These are phyloP conservation scores for Closterium sp. DNA, from an alignment of 139 green algal species.

Conservation along the genomic window DNA sequence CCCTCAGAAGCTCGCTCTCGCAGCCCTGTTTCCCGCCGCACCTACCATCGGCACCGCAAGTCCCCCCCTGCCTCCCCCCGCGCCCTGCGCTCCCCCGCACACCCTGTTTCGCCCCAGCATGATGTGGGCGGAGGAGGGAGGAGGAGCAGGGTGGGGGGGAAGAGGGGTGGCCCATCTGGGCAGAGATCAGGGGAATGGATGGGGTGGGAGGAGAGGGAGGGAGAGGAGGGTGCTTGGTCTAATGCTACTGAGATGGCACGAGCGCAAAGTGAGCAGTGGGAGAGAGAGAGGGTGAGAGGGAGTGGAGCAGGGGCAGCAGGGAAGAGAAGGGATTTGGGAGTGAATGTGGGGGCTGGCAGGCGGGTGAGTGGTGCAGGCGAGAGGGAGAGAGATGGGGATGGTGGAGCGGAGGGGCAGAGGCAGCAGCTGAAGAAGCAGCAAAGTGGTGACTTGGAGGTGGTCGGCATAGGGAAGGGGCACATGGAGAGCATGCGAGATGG, in stretches of 20 bases:
- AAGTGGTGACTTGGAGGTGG: background rate
- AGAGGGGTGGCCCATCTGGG: background rate
- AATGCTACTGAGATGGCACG: background rate
- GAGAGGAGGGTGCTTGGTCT: background rate
- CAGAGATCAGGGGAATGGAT: background rate
- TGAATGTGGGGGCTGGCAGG: background rate
- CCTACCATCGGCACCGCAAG: background rate
- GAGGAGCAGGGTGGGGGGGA: background rate
- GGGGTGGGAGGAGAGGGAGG: background rate
- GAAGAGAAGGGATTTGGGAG: background rate
- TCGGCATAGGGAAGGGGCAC: background rate
- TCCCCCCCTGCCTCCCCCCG: background rate
- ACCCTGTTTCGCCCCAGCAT: background rate
- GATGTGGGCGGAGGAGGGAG: background rate
- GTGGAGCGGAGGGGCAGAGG: background rate
- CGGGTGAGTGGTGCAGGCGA: background rate
- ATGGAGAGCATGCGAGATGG: background rate
- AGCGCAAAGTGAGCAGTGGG: background rate
- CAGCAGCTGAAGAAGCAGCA: background rate
- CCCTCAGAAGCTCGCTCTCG: background rate
- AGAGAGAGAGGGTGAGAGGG: background rate
- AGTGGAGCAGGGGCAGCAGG: background rate
- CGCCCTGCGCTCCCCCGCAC: background rate
- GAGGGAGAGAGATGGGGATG: background rate
- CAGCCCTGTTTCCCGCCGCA: background rate